Evolutionary conservation across 345 rosid genomes (phyloP), one percentile per base, ranked within the genome.

Genomic region (Dipteronia sinensis): DNA sequence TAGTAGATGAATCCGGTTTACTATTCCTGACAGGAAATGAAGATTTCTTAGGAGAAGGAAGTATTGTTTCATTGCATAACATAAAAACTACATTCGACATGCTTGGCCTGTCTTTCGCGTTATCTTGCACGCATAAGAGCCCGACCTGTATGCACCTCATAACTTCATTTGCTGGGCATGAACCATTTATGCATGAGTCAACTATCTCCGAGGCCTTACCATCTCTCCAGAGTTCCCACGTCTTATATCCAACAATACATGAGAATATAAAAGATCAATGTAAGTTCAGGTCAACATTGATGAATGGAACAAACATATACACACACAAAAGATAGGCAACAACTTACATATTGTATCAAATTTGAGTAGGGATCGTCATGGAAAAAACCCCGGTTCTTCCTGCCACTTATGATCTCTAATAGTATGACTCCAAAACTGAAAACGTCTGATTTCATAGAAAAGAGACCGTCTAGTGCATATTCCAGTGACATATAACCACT

Each of bases 171-270:
- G 19, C 51, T 1, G 65, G 22, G 49, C 46, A 20, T 4, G 71
- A 31, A 7, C 29, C 20, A 34, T 19, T 16, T 25, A 71, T 61
- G 15, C n/a, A 29, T 7, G 34, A 11, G 47, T 78, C 76, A 7
- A 78, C 63, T 27, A 78, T 25, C 12, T 71, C 69, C 55, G 62
- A 6, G 47, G 65, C 38, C 51, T 16, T 71, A 23, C 40, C 80
- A 27, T 78, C 10, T 29, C 62, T 78, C 80, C 66, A 78, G 5
- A 62, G 69, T 53, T 62, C 44, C 76, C 76, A 78, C 9, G 58
- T 75, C 80, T 78, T 67, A 56, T 59, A 19, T 22, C 16, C 10
- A 16, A 0, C 6, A 0, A 2, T 15, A 51, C 17, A 19, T 19
- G 10, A 19, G 15, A 19, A 59, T 19, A 51, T n/a, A n/a, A 59